Conservation (phyloP, 2,329 filamentous ascomycete species). For the Zarea fungicola region DNA sequence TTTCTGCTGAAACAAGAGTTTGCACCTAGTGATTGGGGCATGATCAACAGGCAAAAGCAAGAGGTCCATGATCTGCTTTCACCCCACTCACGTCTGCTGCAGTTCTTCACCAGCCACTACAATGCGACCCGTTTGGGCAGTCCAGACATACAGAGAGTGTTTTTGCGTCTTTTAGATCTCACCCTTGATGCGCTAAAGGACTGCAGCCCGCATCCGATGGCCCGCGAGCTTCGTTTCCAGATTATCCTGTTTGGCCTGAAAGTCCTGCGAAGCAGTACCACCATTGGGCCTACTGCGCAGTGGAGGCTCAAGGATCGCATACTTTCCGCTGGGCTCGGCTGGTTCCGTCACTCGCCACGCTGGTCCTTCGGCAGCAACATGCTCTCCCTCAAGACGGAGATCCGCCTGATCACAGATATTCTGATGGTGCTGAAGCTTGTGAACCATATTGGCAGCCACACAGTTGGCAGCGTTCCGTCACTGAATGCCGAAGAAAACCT, state of each 20-base stretch:
- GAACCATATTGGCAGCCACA: constrained; percentile 50
- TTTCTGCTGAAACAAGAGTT: constrained; percentile 92
- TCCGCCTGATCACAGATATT: constrained; percentile 74
- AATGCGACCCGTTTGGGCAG: constrained; percentile 86
- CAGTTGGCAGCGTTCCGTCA: constrained; percentile 54
- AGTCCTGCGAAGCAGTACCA: constrained; percentile 68
- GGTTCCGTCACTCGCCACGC: constrained; percentile 77
- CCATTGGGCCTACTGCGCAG: constrained; percentile 56
- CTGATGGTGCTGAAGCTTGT: constrained; percentile 60
- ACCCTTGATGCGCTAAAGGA: constrained; percentile 71
- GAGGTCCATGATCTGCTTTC: constrained; percentile 75
- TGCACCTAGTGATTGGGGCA: constrained; percentile 77
- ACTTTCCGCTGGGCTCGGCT: constrained; percentile 76
- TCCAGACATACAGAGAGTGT: constrained; percentile 73
- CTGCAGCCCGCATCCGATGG: constrained; percentile 74
- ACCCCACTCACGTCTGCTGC: constrained; percentile 78
- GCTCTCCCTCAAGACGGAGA: constrained; percentile 88
- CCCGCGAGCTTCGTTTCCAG: constrained; percentile 87
- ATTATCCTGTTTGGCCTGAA: constrained; percentile 77
- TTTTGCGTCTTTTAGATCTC: constrained; percentile 71
- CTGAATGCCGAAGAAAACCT: constrained; percentile 77
- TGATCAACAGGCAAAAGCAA: constrained; percentile 70
- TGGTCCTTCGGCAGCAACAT: constrained; percentile 97
- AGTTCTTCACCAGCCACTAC: constrained; percentile 92
- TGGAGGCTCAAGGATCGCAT: constrained; percentile 88